Conservation (phyloP, 148 eudicot genomes). For the Amaranthus cruentus region DNA sequence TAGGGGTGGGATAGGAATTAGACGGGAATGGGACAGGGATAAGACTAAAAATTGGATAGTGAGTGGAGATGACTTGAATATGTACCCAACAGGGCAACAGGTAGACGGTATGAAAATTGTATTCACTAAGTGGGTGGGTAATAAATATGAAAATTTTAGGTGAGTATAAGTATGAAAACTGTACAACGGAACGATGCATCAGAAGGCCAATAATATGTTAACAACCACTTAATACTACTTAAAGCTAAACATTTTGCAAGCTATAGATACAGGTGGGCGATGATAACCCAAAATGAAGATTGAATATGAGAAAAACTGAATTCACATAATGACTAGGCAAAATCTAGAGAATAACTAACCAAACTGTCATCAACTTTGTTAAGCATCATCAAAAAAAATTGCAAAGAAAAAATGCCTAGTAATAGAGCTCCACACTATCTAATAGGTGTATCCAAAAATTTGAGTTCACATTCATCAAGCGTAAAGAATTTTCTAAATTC, state of each 20-base stretch:
- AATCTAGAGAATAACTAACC: not conserved
- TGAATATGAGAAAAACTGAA: not conserved
- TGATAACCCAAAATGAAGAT: not conserved
- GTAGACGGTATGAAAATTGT: no score
- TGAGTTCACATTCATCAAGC: not conserved
- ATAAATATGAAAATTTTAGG: no score
- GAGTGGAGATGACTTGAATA: no score
- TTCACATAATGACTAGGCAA: not conserved
- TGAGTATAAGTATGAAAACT: no score
- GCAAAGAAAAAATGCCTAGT: conserved; percentile 1
- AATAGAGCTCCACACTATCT: not conserved
- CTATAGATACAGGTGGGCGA: not conserved
- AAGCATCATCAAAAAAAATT: not conserved
- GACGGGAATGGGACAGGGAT: no score
- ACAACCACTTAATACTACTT: not conserved
- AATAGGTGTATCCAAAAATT: not conserved
- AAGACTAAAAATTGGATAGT: no score
- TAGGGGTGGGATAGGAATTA: no score
- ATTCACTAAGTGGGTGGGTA: no score
- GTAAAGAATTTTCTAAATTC: not conserved
- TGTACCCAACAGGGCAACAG: no score
- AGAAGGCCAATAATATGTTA: not conserved
- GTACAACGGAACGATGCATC: no score
- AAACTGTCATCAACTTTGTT: not conserved
- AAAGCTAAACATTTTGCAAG: not conserved